Percentiles rank a stretch among this genome's conserved stretches.
Conservation (phyloP, 148 eudicot species). For the Camellia sinensis region DNA sequence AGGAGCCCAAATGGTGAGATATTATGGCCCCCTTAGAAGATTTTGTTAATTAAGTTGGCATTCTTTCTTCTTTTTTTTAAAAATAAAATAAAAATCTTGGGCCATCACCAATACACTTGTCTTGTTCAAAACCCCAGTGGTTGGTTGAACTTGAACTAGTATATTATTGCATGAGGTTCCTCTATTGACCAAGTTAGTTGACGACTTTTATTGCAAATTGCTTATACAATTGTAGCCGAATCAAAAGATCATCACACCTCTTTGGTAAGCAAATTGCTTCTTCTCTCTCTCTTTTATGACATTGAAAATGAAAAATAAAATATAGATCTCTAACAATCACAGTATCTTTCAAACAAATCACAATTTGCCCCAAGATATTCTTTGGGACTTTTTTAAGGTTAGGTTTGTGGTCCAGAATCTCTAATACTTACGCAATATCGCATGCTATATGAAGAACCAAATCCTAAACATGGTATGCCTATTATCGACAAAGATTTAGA, state of each 20-base stretch:
- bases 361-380: background rate
- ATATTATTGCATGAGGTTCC: too few species aligned
- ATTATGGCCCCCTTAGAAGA: background rate
- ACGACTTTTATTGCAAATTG: background rate
- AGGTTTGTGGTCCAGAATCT: background rate
- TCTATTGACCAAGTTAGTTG: background rate
- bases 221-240: background rate
- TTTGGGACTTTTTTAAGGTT: background rate
- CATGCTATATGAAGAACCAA: constrained; percentile 3
- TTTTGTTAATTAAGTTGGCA: background rate
- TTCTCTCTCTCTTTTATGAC: background rate
- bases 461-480: background rate
- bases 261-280: background rate
- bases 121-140: background rate
- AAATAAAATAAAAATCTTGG: too few species aligned
- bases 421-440: background rate
- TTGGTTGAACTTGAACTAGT: background rate
- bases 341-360: background rate
- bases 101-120: background rate
- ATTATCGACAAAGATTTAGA: background rate
- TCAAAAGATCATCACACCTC: background rate
- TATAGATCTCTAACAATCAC: background rate
- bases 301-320: background rate
- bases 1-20: background rate
- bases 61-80: background rate